Conservation (phyloP, 1,139 yeast genomes). For the Debaryomycetaceae sp. region DNA sequence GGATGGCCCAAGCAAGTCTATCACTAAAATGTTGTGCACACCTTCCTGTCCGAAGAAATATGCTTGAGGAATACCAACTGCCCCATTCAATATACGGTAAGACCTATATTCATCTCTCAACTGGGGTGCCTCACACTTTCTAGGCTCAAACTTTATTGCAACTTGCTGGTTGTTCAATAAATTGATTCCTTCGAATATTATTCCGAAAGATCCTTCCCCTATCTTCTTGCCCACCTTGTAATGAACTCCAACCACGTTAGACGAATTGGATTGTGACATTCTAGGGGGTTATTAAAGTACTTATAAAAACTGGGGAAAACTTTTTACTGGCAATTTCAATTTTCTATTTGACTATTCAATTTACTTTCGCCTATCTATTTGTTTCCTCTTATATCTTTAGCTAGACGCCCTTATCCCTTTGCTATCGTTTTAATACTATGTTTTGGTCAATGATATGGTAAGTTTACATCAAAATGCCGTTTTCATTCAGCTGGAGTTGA, state of each 20-base stretch:
- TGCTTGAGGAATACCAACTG: constrained; percentile 68
- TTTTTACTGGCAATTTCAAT: too few species aligned
- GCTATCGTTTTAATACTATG: neutral
- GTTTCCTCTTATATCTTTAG: neutral
- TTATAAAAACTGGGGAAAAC: neutral
- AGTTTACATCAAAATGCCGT: neutral
- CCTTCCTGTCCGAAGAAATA: constrained; percentile 83
- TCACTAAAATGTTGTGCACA: constrained; percentile 68
- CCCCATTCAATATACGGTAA: constrained; percentile 60
- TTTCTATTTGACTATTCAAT: neutral
- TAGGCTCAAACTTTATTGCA: constrained; percentile 75
- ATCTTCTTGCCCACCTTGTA: constrained; percentile 95
- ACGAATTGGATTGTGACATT: constrained; percentile 30
- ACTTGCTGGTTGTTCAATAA: constrained; percentile 74
- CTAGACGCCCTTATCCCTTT: neutral
- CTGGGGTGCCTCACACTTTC: constrained; percentile 80
- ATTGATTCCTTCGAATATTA: constrained; percentile 92
- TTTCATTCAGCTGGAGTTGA: neutral
- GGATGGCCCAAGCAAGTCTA: constrained; percentile 73
- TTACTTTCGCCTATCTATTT: neutral
- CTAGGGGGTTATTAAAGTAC: neutral
- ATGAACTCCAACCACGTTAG: constrained; percentile 62
- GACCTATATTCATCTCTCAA: constrained; percentile 74
- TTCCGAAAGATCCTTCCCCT: constrained; percentile 98
- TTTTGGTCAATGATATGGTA: neutral